These are phyloP conservation scores for Naganishia randhawae DNA, from an alignment of 768 basidiomycete species.

Conservation along the genomic window DNA sequence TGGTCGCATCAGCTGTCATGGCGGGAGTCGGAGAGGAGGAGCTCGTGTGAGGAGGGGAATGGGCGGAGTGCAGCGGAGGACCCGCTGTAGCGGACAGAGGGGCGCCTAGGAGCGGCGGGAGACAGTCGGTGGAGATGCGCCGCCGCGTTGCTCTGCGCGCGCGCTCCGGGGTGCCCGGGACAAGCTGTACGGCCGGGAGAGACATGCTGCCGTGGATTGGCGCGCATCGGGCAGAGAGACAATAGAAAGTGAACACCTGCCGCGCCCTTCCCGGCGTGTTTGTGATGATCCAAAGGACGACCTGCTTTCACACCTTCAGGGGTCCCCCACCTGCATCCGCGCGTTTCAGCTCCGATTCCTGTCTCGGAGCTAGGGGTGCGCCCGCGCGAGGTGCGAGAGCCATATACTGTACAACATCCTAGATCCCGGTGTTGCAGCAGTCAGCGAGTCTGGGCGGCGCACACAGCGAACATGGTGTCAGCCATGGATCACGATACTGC, in stretches of 20 bases:
- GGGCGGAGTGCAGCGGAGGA: neutral
- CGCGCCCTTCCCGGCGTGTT: too few species aligned
- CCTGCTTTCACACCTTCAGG: neutral
- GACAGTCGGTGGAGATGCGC: neutral
- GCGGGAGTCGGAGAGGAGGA: neutral
- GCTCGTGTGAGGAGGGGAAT: neutral
- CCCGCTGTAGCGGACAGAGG: neutral
- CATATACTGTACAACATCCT: neutral
- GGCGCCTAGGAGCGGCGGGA: neutral
- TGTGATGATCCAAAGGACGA: neutral
- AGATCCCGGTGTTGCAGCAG: too few species aligned
- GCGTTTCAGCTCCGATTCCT: neutral
- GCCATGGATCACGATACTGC: constrained; percentile 7
- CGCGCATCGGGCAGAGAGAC: neutral
- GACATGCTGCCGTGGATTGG: neutral
- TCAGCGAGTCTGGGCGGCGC: neutral
- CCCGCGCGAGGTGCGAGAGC: neutral
- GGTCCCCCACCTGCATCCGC: constrained; percentile 1
- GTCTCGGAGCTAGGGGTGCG: neutral
- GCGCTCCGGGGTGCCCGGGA: neutral
- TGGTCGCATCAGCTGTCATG: neutral
- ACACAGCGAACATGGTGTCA: too few species aligned
- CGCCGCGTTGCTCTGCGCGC: neutral
- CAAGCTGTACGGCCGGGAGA: neutral
- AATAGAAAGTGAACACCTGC: too few species aligned